Conservation (phyloP, 441 rosid species). For the Croton setiger region DNA sequence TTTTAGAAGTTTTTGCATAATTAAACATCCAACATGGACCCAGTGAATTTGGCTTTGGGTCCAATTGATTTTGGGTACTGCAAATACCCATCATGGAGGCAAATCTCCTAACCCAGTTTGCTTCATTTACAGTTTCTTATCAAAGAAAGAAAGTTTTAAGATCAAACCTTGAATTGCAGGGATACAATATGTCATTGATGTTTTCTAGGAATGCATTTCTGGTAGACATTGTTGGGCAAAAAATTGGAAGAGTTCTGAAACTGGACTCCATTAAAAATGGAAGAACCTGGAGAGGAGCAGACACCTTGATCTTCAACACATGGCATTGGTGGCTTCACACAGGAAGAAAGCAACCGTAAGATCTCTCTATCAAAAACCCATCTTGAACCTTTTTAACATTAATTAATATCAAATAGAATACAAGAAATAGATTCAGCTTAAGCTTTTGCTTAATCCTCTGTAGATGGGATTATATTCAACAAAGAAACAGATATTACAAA, state of each 20-base stretch:
- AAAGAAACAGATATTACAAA: background rate
- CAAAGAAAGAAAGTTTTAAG: background rate
- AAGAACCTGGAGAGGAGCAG: conserved; percentile 10
- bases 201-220: conserved; percentile 16
- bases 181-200: conserved; percentile 14
- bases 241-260: conserved; percentile 12
- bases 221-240: conserved; percentile 14
- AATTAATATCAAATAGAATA: background rate
- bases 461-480: conserved; percentile 20
- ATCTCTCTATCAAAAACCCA: background rate
- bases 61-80: too few species aligned
- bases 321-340: conserved; percentile 27
- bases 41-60: too few species aligned
- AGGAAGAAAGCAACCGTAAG: conserved; percentile 22
- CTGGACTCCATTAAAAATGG: conserved; percentile 16
- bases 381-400: background rate
- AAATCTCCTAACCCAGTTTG: too few species aligned
- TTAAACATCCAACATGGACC: too few species aligned
- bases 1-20: too few species aligned
- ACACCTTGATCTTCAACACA: conserved; percentile 18
- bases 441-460: background rate
- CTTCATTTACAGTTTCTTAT: too few species aligned
- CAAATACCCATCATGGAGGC: too few species aligned
- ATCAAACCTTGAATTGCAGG: background rate
- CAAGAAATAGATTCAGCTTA: background rate